Base-by-base conservation (phyloP, 805 yeast genomes). In the Sugiyamaella boreocaroliniensis region DNA sequence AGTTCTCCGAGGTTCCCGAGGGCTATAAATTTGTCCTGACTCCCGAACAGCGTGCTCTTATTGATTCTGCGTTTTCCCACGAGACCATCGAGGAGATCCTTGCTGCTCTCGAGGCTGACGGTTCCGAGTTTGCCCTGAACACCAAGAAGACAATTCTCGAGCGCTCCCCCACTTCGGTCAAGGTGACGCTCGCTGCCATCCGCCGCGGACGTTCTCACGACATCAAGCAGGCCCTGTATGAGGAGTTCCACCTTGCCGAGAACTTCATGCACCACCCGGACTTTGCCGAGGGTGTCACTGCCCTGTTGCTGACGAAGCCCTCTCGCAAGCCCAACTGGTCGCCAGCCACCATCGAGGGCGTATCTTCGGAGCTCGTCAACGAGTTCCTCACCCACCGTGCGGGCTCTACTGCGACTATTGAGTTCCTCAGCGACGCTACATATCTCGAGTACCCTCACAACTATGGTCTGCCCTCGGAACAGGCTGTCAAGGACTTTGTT, bases 391-490 rank as follows among this genome's bases (percentile, higher is more conserved):
- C 49, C 40, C 49, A 52, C 37, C 49, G 57, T 29, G 58, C 57
- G 53, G 60, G 26, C 47, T 68, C 68, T 52, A 64, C 70, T 50
- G 60, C 54, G 34, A 61, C 29, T 57, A 64, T 59, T 55, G 69
- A 19, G 54, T 68, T 50, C 58, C 69, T 52, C 42, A 51, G 68
- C 43, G 66, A 68, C 29, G 64, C 64, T 43, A 64, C 68, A 42
- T 78, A 73, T 69, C 78, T 73, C 70, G 69, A 75, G 56, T 77
- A 79, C 62, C 89, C 89, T 40, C 79, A 74, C 71, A 71, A 79
- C 62, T 85, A 81, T 76, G 96, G 95, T 29, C 75, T 93, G 59
- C 98, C 98, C 49, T 73, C 80, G 11, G 88, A 86, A 68, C 57
- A 66, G 40, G 85, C 81, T 55, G 75, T 92, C 53, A 78, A 77